Evolutionary conservation across 306 rosid species (phyloP).

Genomic region (Sphenostylis stenocarpa): DNA sequence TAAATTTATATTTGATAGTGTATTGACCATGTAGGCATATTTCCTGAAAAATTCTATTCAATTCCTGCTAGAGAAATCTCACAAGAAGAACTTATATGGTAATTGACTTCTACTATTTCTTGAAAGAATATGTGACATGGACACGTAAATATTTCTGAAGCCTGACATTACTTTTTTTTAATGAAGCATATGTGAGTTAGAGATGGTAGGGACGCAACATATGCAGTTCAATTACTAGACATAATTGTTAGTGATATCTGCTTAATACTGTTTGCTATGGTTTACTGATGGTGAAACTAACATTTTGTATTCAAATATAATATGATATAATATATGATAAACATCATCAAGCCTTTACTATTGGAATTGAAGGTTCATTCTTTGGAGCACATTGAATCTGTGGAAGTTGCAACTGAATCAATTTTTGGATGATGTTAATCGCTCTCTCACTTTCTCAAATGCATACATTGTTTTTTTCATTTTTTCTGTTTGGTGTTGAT

Average conservation of each 20-base stretch:
- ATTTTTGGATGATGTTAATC: constrained; percentile 56
- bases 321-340: not conserved
- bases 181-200: constrained; percentile 8
- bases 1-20: not conserved
- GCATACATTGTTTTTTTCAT: not conserved
- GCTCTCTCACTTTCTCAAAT: not conserved
- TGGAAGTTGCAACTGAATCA: constrained; percentile 63
- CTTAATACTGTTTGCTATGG: constrained; percentile 2
- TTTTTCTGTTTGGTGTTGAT: not conserved
- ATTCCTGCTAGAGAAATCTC: constrained; percentile 89
- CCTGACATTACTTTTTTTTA: not conserved
- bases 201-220: constrained; percentile 1
- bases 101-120: constrained; percentile 29
- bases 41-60: constrained; percentile 85
- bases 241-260: constrained; percentile 21
- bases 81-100: constrained; percentile 81
- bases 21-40: constrained; percentile 58
- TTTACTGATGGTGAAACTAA: not conserved
- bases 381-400: constrained; percentile 76
- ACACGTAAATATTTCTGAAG: not conserved
- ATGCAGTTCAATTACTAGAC: constrained; percentile 21
- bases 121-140: constrained; percentile 1
- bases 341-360: constrained; percentile 20
- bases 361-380: constrained; percentile 78
- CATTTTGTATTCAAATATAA: not conserved